phyloP scores from a whole-genome alignment of 2,329 filamentous ascomycete species.

The Leptographium galeiforme region DNA sequence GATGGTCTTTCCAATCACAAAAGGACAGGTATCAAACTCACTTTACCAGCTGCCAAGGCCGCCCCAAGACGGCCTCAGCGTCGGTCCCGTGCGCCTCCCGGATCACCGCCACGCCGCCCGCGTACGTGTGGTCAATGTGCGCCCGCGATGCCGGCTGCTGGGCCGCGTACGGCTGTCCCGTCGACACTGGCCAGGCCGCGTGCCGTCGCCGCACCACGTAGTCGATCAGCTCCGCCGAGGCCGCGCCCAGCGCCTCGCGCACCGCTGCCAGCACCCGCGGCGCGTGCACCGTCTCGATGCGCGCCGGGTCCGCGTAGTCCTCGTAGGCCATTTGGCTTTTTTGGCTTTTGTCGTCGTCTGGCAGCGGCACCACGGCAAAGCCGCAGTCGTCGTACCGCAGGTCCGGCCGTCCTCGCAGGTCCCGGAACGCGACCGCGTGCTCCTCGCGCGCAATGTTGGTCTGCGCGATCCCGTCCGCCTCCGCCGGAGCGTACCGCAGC shows the following conservation, averaged over 20 bases:
- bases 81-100: conserved; percentile 30
- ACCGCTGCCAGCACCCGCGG: conserved; percentile 7
- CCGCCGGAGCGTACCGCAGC: conserved; percentile 8
- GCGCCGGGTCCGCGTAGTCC: conserved; percentile 1
- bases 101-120: conserved; percentile 35
- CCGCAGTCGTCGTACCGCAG: conserved; percentile 8
- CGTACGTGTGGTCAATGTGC: conserved; percentile 17
- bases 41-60: conserved; percentile 8
- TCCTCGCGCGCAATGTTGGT: conserved; percentile 9
- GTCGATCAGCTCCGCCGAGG: conserved; percentile 11
- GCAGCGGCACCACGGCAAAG: conserved; percentile 3
- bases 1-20: too few species aligned
- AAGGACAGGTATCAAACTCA: neutral
- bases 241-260: conserved; percentile 3
- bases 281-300: conserved; percentile 5
- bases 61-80: neutral
- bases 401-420: conserved; percentile 4
- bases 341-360: neutral
- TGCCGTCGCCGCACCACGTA: conserved; percentile 11
- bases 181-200: conserved; percentile 9
- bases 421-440: conserved; percentile 4
- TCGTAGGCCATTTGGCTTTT: conserved; percentile 1
- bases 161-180: conserved; percentile 7
- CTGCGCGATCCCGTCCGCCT: conserved; percentile 7
- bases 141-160: conserved; percentile 10